Conservation (phyloP, 1,139 yeast species). For the Suhomyces taliae region DNA sequence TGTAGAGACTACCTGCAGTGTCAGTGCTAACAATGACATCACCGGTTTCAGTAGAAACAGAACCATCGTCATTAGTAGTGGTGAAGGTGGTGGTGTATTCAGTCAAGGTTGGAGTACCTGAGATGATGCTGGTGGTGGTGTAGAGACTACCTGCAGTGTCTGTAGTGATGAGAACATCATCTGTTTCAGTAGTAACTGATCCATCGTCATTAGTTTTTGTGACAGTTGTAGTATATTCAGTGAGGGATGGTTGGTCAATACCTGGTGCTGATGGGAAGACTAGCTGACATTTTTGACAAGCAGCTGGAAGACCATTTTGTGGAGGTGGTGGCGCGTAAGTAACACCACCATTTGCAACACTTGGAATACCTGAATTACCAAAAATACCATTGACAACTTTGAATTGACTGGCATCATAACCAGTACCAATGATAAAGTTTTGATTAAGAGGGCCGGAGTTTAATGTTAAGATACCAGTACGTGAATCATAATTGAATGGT, state of each 20-base stretch:
- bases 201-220: constrained; percentile 16
- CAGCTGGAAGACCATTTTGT: constrained; percentile 16
- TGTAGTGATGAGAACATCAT: not conserved
- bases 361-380: constrained; percentile 2
- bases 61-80: constrained; percentile 16
- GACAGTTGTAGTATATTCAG: not conserved
- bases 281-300: constrained; percentile 9
- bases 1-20: too few relatives aligned
- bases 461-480: constrained; percentile 18
- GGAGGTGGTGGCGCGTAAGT: constrained; percentile 17
- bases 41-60: constrained; percentile 16
- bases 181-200: constrained; percentile 16
- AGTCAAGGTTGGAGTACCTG: constrained; percentile 4
- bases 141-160: too few relatives aligned
- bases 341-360: constrained; percentile 17
- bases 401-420: constrained; percentile 19
- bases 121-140: not conserved
- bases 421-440: constrained; percentile 22
- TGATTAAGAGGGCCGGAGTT: constrained; percentile 6
- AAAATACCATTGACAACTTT: constrained; percentile 14
- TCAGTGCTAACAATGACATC: not conserved
- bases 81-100: not conserved
- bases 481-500: too few relatives aligned
- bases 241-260: constrained; percentile 4
- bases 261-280: not conserved